These are phyloP conservation scores for Fusarium setosum DNA, from an alignment of 2,329 filamentous ascomycete species.

Conservation along the genomic window DNA sequence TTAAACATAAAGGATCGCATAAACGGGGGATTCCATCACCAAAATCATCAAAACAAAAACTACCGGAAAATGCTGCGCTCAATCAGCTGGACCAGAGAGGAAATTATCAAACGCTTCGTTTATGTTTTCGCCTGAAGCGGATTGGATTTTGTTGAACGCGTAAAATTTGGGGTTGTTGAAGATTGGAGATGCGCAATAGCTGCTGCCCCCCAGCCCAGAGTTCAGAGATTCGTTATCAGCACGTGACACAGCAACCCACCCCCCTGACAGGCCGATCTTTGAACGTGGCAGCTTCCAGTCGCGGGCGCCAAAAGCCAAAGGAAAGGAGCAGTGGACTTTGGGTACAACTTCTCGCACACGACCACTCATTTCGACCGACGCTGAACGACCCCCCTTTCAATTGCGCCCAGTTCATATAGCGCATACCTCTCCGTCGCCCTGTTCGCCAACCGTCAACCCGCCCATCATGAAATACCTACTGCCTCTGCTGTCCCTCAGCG, in stretches of 20 bases:
- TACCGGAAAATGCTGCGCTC: not conserved
- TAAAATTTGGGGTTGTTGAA: slow-evolving; percentile 28
- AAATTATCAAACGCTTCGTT: slow-evolving; percentile 5
- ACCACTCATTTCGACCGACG: too few relatives aligned
- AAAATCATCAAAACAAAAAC: slow-evolving; percentile 30
- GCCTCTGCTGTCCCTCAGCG: slow-evolving; percentile 73
- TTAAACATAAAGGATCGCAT: slow-evolving; percentile 6
- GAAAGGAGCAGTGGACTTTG: slow-evolving; percentile 23
- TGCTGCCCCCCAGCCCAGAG: not conserved
- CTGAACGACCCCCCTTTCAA: slow-evolving; percentile 20
- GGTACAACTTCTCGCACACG: slow-evolving; percentile 20
- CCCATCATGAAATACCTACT: slow-evolving; percentile 69
- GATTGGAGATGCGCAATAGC: slow-evolving; percentile 16
- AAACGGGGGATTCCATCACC: slow-evolving; percentile 37
- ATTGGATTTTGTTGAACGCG: slow-evolving; percentile 22
- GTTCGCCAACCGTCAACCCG: not conserved
- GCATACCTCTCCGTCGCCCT: not conserved
- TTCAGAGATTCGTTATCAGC: slow-evolving; percentile 34
- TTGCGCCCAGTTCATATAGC: slow-evolving; percentile 21
- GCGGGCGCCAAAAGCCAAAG: slow-evolving; percentile 29
- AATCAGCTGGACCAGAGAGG: not conserved
- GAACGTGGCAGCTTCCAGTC: slow-evolving; percentile 69
- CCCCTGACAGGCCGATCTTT: slow-evolving; percentile 51
- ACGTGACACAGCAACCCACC: slow-evolving; percentile 50
- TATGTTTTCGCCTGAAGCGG: slow-evolving; percentile 14